Base-by-base conservation (phyloP, 1,284 basidiomycete genomes). In the Irpex sp. region DNA sequence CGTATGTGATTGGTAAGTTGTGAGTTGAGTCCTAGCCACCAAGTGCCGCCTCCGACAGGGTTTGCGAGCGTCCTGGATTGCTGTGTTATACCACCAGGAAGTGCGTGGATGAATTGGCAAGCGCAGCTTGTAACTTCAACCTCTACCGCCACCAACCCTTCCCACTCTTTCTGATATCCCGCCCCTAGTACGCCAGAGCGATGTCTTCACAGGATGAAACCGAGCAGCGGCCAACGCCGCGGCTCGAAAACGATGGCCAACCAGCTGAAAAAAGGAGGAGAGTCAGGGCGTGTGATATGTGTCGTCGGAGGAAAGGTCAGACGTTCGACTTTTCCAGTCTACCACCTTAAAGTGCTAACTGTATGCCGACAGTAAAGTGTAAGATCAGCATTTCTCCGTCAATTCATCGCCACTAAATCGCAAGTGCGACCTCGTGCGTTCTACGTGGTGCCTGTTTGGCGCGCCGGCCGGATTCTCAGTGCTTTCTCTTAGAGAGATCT, bases 301-400 rank as follows among this genome's bases (percentile, higher is more conserved):
- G 61, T n/a, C 52, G 61, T 44, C 61, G 61, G 9, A 17, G 61
- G 49, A 62, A 62, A 58, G 61, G 61, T 62, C 13, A n/a, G 49
- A 58, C 37, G 44, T 57, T 19, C 52, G 26, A 54, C 8, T 49
- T 26, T 34, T 26, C 52, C 38, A 19, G 34, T 15, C 36, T 26
- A 26, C 26, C 26, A 26, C 26, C 26, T 26, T 26, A 26, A 26
- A 26, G 26, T 26, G 26, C 31, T 58, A 51, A 62, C 17, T 40
- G 11, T 44, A 34, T n/a, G 3, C 26, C 34, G 7, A 21, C 34
- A 62, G 61, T 62, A 19, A 37, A 47, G 52, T 62, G 61, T 62
- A 58, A 58, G 61, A 26, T 38, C n/a, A n/a, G 15, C 49, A 40
- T 49, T 15, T 36, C n/a, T 17, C 40, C 40, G 19, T 48, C 44